Base-by-base conservation (phyloP, 2,329 filamentous ascomycete genomes). In the Neofusicoccum cordaticola region DNA sequence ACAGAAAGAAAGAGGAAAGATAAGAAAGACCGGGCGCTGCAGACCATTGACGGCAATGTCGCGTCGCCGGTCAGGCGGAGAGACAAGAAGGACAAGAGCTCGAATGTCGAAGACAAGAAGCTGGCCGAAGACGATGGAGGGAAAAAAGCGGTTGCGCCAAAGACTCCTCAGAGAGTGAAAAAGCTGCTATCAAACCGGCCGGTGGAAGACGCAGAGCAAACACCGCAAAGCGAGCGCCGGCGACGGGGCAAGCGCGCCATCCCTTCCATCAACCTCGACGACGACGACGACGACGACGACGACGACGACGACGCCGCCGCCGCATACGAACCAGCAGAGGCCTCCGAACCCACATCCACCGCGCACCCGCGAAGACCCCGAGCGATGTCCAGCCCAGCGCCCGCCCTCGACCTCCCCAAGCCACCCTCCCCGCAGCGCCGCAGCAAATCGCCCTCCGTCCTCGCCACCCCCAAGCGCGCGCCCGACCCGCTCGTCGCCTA, bases 401-500 rank as follows among this genome's bases (percentile, higher is more conserved):
- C 41, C 22, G 11, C 52, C 9, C 19, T 22, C 41, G n/a, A 31
- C n/a, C 8, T n/a, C 42, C 45, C 15, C 45, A 42, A 35, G 27
- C 17, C 19, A 2, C 2, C 35, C 22, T 13, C 42, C 1, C 13
- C 15, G 42, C 42, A 35, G 7, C 63, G 47, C 6, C 53, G 47
- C 11, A n/a, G 22, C 47, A 27, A 31, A 19, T 35, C 63, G 2
- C 47, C 45, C 17, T 35, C 35, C 12, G 50, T 41, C 6, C 2
- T 27, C 11, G 17, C 13, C 15, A 17, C 42, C 6, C 37, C 37
- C 12, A 58, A 52, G 12, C 34, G 17, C 4, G 7, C 22, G 1
- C n/a, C 44, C 15, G 62, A 64, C 17, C 62, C 62, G 11, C 53
- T 62, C 27, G 15, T 19, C 13, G 3, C 6, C 41, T 53, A 77